A percentile compares a stretch with the other conserved stretches of the same genome.
Evolutionary conservation across 2,329 filamentous ascomycete genomes (phyloP).

Genomic region (Ceratocystis cacaofunesta): DNA sequence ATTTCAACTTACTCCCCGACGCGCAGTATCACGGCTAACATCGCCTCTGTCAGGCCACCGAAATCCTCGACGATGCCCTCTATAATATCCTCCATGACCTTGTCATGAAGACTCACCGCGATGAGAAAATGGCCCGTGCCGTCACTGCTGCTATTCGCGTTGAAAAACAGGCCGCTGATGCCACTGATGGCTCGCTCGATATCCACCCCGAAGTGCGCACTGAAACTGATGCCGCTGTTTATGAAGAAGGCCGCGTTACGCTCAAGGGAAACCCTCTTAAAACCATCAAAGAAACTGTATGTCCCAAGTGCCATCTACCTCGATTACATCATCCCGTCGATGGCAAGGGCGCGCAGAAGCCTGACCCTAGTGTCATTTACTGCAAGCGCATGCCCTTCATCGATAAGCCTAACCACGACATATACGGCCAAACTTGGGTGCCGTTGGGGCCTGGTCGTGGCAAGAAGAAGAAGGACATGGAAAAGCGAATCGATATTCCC

Average conservation of each 20-base stretch:
- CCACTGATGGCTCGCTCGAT: slow-evolving; percentile 39
- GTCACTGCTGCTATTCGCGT: slow-evolving; percentile 48
- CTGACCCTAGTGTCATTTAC: slow-evolving; percentile 53
- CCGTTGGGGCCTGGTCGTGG: slow-evolving; percentile 54
- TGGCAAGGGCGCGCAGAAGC: slow-evolving; percentile 49
- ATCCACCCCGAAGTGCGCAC: slow-evolving; percentile 40
- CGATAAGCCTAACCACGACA: slow-evolving; percentile 60
- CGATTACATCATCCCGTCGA: slow-evolving; percentile 58
- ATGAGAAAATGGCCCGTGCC: slow-evolving; percentile 62
- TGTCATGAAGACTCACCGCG: slow-evolving; percentile 57
- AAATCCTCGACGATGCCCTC: slow-evolving; percentile 58
- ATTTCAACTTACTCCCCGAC: not conserved
- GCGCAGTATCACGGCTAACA: slow-evolving; percentile 1
- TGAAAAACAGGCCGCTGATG: slow-evolving; percentile 45
- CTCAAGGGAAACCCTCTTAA: slow-evolving; percentile 59
- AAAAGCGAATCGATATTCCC: slow-evolving; percentile 39
- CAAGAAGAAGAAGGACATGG: slow-evolving; percentile 67
- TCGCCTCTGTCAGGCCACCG: slow-evolving; percentile 34
- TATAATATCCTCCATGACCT: slow-evolving; percentile 66
- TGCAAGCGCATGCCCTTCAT: slow-evolving; percentile 70
- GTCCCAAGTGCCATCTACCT: slow-evolving; percentile 59
- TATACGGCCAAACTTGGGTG: slow-evolving; percentile 70
- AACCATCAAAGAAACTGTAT: slow-evolving; percentile 56
- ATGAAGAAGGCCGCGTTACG: slow-evolving; percentile 52
- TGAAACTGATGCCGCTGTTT: slow-evolving; percentile 53